A percentile compares a stretch with the other conserved stretches of the same genome.
Evolutionary conservation across 208 protist species (phyloP).

Genomic region (Balamuthia mandrillaris): DNA sequence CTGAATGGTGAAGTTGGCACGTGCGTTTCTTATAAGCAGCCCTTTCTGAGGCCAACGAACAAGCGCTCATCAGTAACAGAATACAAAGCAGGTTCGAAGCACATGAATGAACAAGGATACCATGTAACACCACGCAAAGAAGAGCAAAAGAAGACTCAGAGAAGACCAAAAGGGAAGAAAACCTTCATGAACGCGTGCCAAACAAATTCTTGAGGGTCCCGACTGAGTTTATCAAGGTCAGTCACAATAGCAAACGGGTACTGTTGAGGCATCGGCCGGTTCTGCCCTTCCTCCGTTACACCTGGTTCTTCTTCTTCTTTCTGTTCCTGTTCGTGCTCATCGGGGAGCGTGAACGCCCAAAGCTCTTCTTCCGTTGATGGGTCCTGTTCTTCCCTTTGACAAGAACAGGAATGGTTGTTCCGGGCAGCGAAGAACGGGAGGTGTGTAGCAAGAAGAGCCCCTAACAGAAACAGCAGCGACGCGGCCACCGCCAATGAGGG

Average conservation of each 20-base stretch:
- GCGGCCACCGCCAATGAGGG: neutral
- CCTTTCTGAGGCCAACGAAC: neutral
- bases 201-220: constrained; percentile 1
- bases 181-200: constrained; percentile 41
- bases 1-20: constrained; percentile 36
- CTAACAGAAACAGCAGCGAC: neutral
- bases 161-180: neutral
- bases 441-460: neutral
- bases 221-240: constrained; percentile 31
- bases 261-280: neutral
- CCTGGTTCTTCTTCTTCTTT: no score
- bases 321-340: no score
- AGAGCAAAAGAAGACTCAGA: neutral
- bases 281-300: neutral
- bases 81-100: neutral
- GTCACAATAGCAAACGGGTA: constrained; percentile 19
- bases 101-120: neutral
- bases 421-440: neutral
- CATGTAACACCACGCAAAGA: neutral
- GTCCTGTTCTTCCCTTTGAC: no score
- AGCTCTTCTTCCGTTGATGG: no score
- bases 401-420: no score
- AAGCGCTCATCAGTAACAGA: neutral
- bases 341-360: no score
- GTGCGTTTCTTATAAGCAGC: neutral